Percentiles rank a stretch among this genome's conserved stretches.
phyloP scores from a whole-genome alignment of 2,329 filamentous ascomycete genomes.

The Pyrenophora tritici-repentis region DNA sequence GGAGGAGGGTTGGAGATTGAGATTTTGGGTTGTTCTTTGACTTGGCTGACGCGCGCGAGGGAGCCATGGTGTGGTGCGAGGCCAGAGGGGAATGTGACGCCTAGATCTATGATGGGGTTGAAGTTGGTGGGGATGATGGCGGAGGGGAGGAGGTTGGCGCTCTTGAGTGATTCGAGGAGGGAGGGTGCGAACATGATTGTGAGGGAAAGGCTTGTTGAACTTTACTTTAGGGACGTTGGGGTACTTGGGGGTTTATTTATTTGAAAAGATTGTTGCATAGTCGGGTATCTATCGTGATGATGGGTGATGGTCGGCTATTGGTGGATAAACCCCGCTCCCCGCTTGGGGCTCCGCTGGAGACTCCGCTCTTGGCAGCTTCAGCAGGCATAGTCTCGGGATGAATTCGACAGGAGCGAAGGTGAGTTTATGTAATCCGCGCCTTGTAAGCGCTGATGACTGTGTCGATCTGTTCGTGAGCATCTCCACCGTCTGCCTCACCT shows the following conservation, averaged over 20 bases:
- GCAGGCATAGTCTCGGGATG: slow-evolving; percentile 10
- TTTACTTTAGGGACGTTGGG: neutral
- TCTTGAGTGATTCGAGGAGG: slow-evolving; percentile 31
- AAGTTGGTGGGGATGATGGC: slow-evolving; percentile 52
- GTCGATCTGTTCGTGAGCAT: too few relatives aligned
- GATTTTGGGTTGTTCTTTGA: slow-evolving; percentile 24
- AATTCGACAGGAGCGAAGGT: slow-evolving; percentile 4
- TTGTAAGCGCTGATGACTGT: too few relatives aligned
- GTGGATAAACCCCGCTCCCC: slow-evolving; percentile 14
- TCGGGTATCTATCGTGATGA: neutral
- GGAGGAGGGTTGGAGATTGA: slow-evolving; percentile 37
- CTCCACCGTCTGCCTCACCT: too few relatives aligned
- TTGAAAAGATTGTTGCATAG: neutral
- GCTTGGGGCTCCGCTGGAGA: slow-evolving; percentile 6
- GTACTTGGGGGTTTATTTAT: neutral
- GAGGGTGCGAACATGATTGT: slow-evolving; percentile 6
- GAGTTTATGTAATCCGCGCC: neutral
- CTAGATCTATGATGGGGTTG: slow-evolving; percentile 49
- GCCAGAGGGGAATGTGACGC: slow-evolving; percentile 37
- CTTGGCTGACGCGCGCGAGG: slow-evolving; percentile 44
- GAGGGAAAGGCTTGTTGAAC: neutral
- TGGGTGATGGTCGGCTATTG: slow-evolving; percentile 5
- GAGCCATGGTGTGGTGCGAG: slow-evolving; percentile 33
- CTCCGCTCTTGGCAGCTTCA: slow-evolving; percentile 12
- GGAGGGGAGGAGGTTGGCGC: slow-evolving; percentile 37